A percentile compares a stretch with the other conserved stretches of the same genome.
Evolutionary conservation across 2,329 filamentous ascomycete species (phyloP).

Genomic region (Teratosphaeria epicoccoides): DNA sequence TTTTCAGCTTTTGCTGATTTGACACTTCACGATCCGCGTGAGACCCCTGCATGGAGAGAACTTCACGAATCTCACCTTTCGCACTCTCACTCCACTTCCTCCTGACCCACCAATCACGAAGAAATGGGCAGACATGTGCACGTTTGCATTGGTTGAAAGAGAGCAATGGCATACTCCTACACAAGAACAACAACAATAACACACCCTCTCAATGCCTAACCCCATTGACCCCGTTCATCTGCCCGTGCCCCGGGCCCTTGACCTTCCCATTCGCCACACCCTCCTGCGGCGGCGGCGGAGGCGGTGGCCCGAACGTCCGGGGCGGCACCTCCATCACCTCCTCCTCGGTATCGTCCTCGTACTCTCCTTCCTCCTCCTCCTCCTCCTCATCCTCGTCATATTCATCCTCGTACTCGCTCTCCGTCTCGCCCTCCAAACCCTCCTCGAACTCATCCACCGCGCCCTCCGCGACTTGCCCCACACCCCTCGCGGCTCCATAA

Average conservation of each 20-base stretch:
- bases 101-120: not conserved
- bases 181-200: not conserved
- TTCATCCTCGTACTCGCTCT: conserved; percentile 57
- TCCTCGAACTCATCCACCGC: conserved; percentile 19
- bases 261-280: conserved; percentile 16
- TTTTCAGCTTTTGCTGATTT: too few relatives aligned
- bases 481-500: conserved; percentile 44
- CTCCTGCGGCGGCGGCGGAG: conserved; percentile 34
- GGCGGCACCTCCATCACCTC: conserved; percentile 25
- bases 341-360: conserved; percentile 53
- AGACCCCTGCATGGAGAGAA: too few relatives aligned
- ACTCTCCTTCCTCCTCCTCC: conserved; percentile 42
- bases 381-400: conserved; percentile 49
- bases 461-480: conserved; percentile 6
- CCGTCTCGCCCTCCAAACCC: conserved; percentile 39
- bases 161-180: not conserved
- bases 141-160: not conserved
- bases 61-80: too few relatives aligned
- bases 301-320: conserved; percentile 37
- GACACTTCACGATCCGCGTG: too few relatives aligned
- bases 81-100: not conserved
- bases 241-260: conserved; percentile 6
- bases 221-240: conserved; percentile 18
- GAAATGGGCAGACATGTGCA: not conserved
- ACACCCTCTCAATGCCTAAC: conserved; percentile 11